Base-by-base conservation (phyloP, 306 rosid genomes). In the Cyclanthera cordifolia region DNA sequence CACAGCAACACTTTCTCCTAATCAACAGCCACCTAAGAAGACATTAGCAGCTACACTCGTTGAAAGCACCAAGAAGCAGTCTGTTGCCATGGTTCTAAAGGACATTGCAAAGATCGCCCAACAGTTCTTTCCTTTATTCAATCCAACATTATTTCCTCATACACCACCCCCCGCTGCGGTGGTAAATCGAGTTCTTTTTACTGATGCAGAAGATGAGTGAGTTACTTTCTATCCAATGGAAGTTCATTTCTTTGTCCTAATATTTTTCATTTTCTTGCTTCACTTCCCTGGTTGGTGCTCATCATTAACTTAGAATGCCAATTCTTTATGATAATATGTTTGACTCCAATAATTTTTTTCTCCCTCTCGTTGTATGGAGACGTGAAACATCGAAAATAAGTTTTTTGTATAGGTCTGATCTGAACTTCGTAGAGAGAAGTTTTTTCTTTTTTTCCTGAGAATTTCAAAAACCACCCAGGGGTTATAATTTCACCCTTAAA, bases 181-280 rank as follows among this genome's bases (percentile, higher is more conserved):
- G 66, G 85, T 84, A 67, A 90, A 86, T 59, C 78, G 95, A 81
- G 78, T 88, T 51, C 95, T 93, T 74, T 93, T 90, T 79, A 93
- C 99, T 20, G 95, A 94, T 80, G 82, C 95, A 53, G 99, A 94
- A 83, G 97, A 90, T 59, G 97, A 83, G 97, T 94, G 80, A 88
- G 97, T 85, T 75, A 67, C 85, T 72, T 46, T 72, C 60, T 67
- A 63, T 71, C 45, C 72, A 32, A 37, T 28, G 64, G 71, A 43
- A 45, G 46, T 51, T 25, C 25, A 10, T 57, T 72, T 72, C 23
- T 51, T 21, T 57, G 49, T 20, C 39, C 24, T 17, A 20, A 1
- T 53, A 4, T 13, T 49, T 6, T 5, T 67, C 24, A 45, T 17
- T 48, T 49, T 28, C 21, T 70, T 52, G 48, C 21, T 70, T 39